phyloP scores from a whole-genome alignment of 2,329 filamentous ascomycete species.

The Cadophora malorum region DNA sequence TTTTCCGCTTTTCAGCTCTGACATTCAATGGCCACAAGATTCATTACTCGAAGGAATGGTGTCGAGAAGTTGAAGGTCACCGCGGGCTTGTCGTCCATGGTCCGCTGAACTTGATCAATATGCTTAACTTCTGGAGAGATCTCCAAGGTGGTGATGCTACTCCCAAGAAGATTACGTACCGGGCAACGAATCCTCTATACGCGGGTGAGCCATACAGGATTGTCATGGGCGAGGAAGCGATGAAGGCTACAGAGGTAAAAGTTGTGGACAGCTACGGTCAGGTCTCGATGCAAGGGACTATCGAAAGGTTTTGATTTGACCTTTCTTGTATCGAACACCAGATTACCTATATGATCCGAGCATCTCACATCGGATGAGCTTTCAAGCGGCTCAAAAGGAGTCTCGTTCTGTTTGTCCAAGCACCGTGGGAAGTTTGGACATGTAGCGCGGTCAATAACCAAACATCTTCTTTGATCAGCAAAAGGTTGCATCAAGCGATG shows the following conservation, averaged over 20 bases:
- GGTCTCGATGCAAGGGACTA: conserved; percentile 44
- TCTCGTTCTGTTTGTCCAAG: not conserved
- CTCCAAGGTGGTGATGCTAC: conserved; percentile 40
- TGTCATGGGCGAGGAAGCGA: conserved; percentile 48
- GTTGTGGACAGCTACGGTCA: conserved; percentile 42
- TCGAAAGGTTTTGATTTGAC: conserved; percentile 33
- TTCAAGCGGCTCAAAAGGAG: not conserved
- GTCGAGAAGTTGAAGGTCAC: conserved; percentile 59
- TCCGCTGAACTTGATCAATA: conserved; percentile 74
- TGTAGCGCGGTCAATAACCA: not conserved
- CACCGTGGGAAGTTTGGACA: not conserved
- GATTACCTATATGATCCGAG: not conserved
- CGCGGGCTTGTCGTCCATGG: conserved; percentile 79
- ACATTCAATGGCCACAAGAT: conserved; percentile 89
- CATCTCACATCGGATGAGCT: not conserved
- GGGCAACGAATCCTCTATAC: conserved; percentile 57
- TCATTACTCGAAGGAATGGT: conserved; percentile 72
- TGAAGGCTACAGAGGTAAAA: conserved; percentile 37
- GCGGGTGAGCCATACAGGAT: conserved; percentile 54
- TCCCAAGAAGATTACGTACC: conserved; percentile 53
- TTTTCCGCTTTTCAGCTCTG: conserved; percentile 84
- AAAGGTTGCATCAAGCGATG: conserved; percentile 1
- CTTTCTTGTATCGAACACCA: not conserved
- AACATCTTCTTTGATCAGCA: not conserved
- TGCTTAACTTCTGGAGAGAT: conserved; percentile 73